Conservation (phyloP, 1,284 basidiomycete species). For the Apiotrichum siamense region DNA sequence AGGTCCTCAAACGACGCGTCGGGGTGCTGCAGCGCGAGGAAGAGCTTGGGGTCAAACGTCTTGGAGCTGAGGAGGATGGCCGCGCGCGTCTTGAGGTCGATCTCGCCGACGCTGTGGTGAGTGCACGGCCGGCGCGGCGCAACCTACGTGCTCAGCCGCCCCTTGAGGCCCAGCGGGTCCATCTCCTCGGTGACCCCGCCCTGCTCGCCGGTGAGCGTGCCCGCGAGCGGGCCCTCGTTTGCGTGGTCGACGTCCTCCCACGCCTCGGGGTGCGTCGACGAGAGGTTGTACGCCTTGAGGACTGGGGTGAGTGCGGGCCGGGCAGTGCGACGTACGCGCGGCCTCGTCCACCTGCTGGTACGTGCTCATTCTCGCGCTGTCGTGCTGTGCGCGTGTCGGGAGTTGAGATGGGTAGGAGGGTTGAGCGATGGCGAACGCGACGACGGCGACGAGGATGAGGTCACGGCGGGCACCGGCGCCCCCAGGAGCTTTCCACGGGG, state of each 20-base stretch:
- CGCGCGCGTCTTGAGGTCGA: conserved; percentile 50
- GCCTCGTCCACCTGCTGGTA: not conserved
- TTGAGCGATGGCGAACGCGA: too few relatives aligned
- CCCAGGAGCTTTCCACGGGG: too few relatives aligned
- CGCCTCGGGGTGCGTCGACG: conserved; percentile 37
- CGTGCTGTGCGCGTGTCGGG: too few relatives aligned
- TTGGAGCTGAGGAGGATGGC: conserved; percentile 81
- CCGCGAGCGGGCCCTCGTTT: conserved; percentile 40
- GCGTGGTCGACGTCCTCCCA: conserved; percentile 48
- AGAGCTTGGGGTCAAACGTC: conserved; percentile 90
- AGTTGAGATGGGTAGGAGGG: too few relatives aligned
- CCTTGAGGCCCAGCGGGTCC: conserved; percentile 44
- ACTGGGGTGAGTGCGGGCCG: conserved; percentile 20
- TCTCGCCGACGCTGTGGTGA: conserved; percentile 22
- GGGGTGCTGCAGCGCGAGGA: conserved; percentile 86
- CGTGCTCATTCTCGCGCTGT: not conserved
- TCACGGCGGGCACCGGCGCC: too few relatives aligned
- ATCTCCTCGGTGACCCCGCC: conserved; percentile 37
- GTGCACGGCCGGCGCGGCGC: not conserved
- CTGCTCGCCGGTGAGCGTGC: conserved; percentile 33
- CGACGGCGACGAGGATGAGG: too few relatives aligned
- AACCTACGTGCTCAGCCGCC: conserved; percentile 36
- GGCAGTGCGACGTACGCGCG: not conserved
- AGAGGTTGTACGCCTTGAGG: conserved; percentile 46
- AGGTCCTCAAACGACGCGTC: conserved; percentile 94